phyloP scores from a whole-genome alignment of 495 filamentous ascomycete species.

The Copromyces sp. region DNA sequence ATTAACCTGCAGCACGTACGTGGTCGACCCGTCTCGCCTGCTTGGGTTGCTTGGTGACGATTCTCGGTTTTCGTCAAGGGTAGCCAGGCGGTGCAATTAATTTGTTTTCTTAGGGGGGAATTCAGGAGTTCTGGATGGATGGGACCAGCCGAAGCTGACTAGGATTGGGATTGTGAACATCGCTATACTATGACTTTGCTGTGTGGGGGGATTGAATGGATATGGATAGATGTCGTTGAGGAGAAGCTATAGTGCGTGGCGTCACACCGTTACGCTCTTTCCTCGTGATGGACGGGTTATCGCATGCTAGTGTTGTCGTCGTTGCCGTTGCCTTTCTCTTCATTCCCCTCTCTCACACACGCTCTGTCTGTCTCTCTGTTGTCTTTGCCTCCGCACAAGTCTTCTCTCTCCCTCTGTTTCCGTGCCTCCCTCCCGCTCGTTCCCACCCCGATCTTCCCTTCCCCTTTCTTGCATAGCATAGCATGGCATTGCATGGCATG shows the following conservation, averaged over 20 bases:
- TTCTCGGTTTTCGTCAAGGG: neutral
- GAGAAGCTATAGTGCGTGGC: neutral
- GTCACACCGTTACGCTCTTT: neutral
- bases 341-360: neutral
- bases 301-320: neutral
- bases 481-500: neutral
- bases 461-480: neutral
- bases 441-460: neutral
- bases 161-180: neutral
- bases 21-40: neutral
- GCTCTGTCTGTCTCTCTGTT: neutral
- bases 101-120: neutral
- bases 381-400: neutral
- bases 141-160: neutral
- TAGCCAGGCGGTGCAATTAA: neutral
- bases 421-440: neutral
- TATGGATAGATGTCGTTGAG: neutral
- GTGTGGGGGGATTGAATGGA: neutral
- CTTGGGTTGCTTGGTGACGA: neutral
- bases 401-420: neutral
- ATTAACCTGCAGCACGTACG: conserved; percentile 11
- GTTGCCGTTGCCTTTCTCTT: neutral
- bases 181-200: neutral
- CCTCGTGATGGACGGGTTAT: neutral
- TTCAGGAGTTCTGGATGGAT: neutral